phyloP scores from a whole-genome alignment of 176 grass and related monocot genomes.

The Aegilops longissima region DNA sequence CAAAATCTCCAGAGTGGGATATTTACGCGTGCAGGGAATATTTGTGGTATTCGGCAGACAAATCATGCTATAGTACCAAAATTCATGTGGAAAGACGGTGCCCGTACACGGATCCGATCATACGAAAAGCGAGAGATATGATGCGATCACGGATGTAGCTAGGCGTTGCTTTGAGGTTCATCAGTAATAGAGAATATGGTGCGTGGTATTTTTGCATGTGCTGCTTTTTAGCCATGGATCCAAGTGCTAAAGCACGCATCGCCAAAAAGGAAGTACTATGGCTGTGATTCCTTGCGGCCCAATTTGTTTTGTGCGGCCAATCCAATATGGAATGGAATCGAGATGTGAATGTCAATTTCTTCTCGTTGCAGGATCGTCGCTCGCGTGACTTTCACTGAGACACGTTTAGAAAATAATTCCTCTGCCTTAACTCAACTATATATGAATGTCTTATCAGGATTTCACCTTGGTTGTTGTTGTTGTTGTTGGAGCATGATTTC shows the following conservation, averaged over 20 bases:
- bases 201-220: background rate
- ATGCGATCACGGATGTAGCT: constrained; percentile 16
- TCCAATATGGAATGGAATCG: background rate
- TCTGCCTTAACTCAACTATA: too few species aligned
- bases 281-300: background rate
- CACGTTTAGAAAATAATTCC: too few species aligned
- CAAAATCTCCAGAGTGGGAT: too few species aligned
- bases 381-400: too few species aligned
- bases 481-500: too few species aligned
- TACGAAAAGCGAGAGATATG: constrained; percentile 3
- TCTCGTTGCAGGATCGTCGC: background rate
- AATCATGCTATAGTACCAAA: too few species aligned
- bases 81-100: background rate
- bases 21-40: too few species aligned
- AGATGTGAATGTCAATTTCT: too few species aligned
- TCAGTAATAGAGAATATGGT: background rate
- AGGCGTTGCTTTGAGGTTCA: too few species aligned
- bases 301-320: constrained; percentile 2
- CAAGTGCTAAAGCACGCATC: background rate
- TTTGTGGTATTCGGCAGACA: too few species aligned
- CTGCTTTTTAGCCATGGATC: background rate
- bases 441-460: too few species aligned
- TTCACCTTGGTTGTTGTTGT: too few species aligned
- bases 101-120: background rate
- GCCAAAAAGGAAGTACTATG: background rate